Evolutionary conservation across 768 basidiomycete species (phyloP).

Genomic region (Pholiota conissans): DNA sequence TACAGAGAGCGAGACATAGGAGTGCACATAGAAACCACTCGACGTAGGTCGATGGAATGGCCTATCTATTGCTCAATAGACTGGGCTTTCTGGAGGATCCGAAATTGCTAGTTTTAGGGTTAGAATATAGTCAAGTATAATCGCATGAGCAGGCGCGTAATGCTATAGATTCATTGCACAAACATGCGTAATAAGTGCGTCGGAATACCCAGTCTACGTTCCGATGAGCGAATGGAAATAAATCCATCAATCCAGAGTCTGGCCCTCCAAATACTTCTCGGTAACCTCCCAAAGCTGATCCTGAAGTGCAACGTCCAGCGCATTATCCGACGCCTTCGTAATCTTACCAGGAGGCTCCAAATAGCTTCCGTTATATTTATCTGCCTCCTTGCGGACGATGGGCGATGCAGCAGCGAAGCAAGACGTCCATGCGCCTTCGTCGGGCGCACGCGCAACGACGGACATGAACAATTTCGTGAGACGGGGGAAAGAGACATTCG

Average conservation of each 20-base stretch:
- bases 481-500: background rate
- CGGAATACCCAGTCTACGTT: too few relatives aligned
- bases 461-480: constrained; percentile 21
- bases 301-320: constrained; percentile 31
- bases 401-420: constrained; percentile 42
- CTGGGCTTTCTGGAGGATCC: too few relatives aligned
- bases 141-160: too few relatives aligned
- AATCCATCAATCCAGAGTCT: background rate
- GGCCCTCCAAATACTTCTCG: background rate
- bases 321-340: constrained; percentile 24
- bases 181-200: too few relatives aligned
- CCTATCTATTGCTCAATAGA: too few relatives aligned
- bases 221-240: too few relatives aligned
- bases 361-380: constrained; percentile 37
- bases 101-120: too few relatives aligned
- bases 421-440: constrained; percentile 35
- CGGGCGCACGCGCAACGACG: constrained; percentile 26
- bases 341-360: constrained; percentile 34
- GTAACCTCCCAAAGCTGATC: constrained; percentile 34
- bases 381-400: constrained; percentile 26
- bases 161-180: too few relatives aligned
- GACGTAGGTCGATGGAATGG: too few relatives aligned
- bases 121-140: too few relatives aligned
- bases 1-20: too few relatives aligned
- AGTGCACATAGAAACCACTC: too few relatives aligned